Evolutionary conservation across 352 stramenopile species (phyloP).

Genomic region (Phytophthora uliginosa): DNA sequence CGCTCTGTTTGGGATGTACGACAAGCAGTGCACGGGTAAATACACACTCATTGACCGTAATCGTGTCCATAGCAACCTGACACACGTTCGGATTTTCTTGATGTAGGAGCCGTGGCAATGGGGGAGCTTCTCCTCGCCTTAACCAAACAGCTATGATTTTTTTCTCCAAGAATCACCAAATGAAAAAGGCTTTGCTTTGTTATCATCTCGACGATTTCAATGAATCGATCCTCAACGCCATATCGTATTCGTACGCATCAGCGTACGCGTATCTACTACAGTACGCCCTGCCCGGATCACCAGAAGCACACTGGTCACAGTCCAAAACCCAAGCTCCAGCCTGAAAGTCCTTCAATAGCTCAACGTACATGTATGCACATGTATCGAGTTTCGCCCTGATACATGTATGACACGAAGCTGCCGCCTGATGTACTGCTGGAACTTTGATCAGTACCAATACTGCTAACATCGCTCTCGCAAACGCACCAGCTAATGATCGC

Average conservation of each 20-base stretch:
- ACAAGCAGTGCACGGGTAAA: constrained; percentile 50
- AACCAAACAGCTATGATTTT: background rate
- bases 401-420: no score
- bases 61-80: constrained; percentile 1
- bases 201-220: background rate
- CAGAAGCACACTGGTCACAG: no score
- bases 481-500: no score
- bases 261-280: no score
- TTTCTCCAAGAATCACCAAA: background rate
- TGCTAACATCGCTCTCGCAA: no score
- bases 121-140: background rate
- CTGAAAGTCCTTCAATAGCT: no score
- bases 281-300: no score
- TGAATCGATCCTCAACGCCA: background rate
- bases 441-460: no score
- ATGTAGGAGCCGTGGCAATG: background rate
- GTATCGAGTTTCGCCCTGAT: no score
- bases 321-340: no score
- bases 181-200: background rate
- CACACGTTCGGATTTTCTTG: background rate
- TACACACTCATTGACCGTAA: background rate
- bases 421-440: no score
- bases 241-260: background rate
- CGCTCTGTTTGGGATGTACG: constrained; percentile 58
- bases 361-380: no score